Evolutionary conservation across 2,329 filamentous ascomycete genomes (phyloP).

Genomic region (Karstenula rhodostoma): DNA sequence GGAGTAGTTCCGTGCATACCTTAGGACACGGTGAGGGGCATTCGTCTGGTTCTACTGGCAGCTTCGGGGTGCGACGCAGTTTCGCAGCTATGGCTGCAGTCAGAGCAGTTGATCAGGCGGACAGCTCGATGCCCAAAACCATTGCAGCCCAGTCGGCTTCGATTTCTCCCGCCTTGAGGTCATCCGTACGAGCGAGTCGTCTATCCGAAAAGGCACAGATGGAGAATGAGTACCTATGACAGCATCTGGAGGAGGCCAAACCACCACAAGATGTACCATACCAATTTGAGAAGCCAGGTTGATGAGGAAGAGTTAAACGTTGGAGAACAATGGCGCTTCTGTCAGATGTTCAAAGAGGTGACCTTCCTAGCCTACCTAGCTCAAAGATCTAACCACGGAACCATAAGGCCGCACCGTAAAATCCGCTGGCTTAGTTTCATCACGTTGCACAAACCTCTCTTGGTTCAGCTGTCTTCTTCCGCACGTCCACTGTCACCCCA

Average conservation of each 20-base stretch:
- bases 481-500: not conserved
- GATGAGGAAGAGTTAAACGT: not conserved
- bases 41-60: slow-evolving; percentile 26
- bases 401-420: slow-evolving; percentile 5
- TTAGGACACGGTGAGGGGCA: slow-evolving; percentile 20
- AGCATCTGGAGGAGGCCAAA: not conserved
- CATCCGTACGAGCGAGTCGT: slow-evolving; percentile 2
- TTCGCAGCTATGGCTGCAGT: slow-evolving; percentile 31
- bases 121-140: slow-evolving; percentile 7
- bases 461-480: slow-evolving; percentile 1
- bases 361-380: slow-evolving; percentile 2
- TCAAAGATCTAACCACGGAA: slow-evolving; percentile 16
- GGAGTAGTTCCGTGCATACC: slow-evolving; percentile 30
- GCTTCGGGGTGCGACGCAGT: slow-evolving; percentile 30
- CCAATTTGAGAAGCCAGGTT: not conserved
- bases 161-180: not conserved
- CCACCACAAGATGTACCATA: not conserved
- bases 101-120: slow-evolving; percentile 24
- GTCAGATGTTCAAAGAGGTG: not conserved
- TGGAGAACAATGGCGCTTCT: not conserved
- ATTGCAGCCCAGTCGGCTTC: not conserved
- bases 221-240: slow-evolving; percentile 16
- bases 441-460: slow-evolving; percentile 7
- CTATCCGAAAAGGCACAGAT: slow-evolving; percentile 4
- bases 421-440: slow-evolving; percentile 11